Base-by-base conservation (phyloP, 768 basidiomycete genomes). In the Leccinum obscurum region DNA sequence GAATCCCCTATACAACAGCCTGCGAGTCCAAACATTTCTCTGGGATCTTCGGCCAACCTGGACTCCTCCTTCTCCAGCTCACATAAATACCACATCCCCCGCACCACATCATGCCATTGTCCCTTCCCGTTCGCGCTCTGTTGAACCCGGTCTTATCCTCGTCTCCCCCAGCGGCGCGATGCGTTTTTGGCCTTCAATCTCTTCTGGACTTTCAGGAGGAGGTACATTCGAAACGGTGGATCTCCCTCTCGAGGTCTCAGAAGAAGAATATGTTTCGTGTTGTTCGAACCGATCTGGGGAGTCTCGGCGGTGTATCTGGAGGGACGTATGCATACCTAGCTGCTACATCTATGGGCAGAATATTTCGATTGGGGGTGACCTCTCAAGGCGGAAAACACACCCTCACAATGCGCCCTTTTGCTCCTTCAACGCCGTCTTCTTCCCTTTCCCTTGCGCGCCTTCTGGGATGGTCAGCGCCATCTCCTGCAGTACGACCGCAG, bases 181-280 rank as follows among this genome's bases (percentile, higher is more conserved):
- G 57, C 85, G 91, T 39, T 91, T 92, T 71, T 98, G 95, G 95
- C 88, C 94, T 58, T 89, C 87, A 61, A 88, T 95, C 48, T 87
- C 87, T 4, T 90, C 88, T 60, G 91, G 91, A 15, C 82, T 93
- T 14, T 89, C 92, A 3, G 91, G 92, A 13, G 91, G 90, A 9
- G 83, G 89, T 39, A 85, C 85, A 61, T 79, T 80, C 10, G 80
- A 81, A 28, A 75, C 80, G 4, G 66, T 78, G 10, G 64, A 90
- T 54, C 77, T 80, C 22, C 68, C 69, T 35, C 72, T 91, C 51
- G 76, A 75, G 30, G 63, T 77, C 4, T 64, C 70, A 4, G 80
- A 80, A 13, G 82, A 80, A 2, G 90, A 92, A 69, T 77, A 78
- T 52, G 80, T 89, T 14, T 89, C 88, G 3, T 86, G 70, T 92